A percentile compares a stretch with the other conserved stretches of the same genome.
phyloP scores from a whole-genome alignment of 148 eudicot species.

The Spergularia bocconei region DNA sequence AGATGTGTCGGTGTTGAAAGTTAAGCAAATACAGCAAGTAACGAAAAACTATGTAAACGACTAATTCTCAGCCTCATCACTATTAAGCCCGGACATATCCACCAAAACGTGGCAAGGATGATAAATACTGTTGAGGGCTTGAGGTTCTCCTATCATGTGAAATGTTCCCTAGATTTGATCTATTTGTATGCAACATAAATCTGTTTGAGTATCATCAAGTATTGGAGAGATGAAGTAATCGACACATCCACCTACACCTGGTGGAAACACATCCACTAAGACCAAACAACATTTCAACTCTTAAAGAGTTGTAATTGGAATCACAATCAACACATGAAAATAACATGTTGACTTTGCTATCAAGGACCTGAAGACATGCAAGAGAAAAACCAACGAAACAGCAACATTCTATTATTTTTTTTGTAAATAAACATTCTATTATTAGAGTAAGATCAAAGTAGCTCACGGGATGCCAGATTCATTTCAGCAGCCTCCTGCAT shows the following conservation, averaged over 20 bases:
- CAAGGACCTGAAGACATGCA: neutral
- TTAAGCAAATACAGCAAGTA: neutral
- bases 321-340: neutral
- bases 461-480: slow-evolving; percentile 58
- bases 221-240: neutral
- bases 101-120: neutral
- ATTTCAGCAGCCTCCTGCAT: slow-evolving; percentile 61
- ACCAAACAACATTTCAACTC: neutral
- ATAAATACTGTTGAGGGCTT: neutral
- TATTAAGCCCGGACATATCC: neutral
- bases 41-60: neutral
- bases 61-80: neutral
- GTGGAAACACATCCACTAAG: neutral
- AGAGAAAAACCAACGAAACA: neutral
- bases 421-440: neutral
- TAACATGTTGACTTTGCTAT: neutral
- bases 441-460: slow-evolving; percentile 15
- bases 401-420: neutral
- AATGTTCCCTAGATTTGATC: neutral
- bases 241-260: neutral
- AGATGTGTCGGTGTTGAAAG: neutral
- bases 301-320: neutral
- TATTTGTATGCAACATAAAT: neutral
- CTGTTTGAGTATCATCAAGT: neutral
- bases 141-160: neutral